A percentile compares a stretch with the other conserved stretches of the same genome.
Evolutionary conservation across 2,329 filamentous ascomycete species (phyloP).

Genomic region (Colletotrichum sp.): DNA sequence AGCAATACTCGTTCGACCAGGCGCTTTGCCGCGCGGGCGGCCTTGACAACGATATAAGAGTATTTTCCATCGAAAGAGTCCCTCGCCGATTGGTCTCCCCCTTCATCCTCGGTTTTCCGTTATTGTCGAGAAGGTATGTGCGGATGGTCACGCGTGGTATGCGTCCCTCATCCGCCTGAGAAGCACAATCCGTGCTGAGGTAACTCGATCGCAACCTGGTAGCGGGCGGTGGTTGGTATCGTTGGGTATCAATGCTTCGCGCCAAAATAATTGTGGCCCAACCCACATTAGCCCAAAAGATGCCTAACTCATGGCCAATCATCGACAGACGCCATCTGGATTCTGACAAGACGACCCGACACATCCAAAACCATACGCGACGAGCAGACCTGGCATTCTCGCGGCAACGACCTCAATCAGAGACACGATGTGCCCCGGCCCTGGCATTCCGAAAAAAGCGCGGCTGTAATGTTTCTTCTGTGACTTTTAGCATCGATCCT

Average conservation of each 20-base stretch:
- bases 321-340: slow-evolving; percentile 4
- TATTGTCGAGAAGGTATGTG: neutral
- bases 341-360: slow-evolving; percentile 1
- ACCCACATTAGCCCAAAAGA: slow-evolving; percentile 26
- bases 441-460: neutral
- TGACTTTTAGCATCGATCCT: neutral
- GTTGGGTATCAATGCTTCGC: slow-evolving; percentile 45
- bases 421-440: neutral
- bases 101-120: neutral
- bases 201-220: neutral
- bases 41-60: neutral
- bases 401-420: neutral
- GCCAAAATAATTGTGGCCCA: slow-evolving; percentile 38
- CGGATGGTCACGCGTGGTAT: neutral
- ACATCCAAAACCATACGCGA: slow-evolving; percentile 1
- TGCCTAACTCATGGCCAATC: slow-evolving; percentile 19
- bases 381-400: neutral
- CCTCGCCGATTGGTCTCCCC: neutral
- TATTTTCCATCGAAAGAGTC: neutral
- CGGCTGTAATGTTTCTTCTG: neutral
- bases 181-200: neutral
- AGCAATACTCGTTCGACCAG: neutral
- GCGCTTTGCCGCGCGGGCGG: neutral
- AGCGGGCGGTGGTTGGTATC: slow-evolving; percentile 17
- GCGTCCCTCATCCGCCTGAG: neutral